Conservation (phyloP, 495 filamentous ascomycete species). For the Penicillium pulvis region DNA sequence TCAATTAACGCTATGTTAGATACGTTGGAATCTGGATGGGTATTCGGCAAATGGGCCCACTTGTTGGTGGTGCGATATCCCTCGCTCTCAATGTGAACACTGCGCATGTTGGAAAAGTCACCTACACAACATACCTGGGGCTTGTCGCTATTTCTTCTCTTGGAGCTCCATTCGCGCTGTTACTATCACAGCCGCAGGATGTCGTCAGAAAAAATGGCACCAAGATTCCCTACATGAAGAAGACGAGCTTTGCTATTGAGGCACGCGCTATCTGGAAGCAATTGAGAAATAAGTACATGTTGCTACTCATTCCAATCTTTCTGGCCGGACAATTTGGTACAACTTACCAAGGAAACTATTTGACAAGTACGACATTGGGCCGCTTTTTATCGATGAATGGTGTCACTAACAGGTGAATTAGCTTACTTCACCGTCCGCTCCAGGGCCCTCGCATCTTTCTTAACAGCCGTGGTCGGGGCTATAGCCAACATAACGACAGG, state of each 20-base stretch:
- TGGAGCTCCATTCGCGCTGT: conserved; percentile 53
- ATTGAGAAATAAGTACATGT: conserved; percentile 49
- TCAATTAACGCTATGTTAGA: conserved; percentile 7
- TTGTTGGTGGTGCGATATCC: conserved; percentile 59
- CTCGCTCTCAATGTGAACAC: conserved; percentile 53
- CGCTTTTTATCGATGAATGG: not conserved
- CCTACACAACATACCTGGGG: conserved; percentile 55
- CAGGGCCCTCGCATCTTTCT: conserved; percentile 52
- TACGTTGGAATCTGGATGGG: conserved; percentile 58
- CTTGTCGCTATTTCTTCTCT: conserved; percentile 55
- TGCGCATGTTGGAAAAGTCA: conserved; percentile 53
- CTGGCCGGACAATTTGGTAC: conserved; percentile 57
- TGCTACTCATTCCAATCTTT: conserved; percentile 55
- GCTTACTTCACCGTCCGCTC: conserved; percentile 61
- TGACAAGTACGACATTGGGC: conserved; percentile 32
- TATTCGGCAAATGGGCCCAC: conserved; percentile 56
- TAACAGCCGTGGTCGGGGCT: conserved; percentile 46
- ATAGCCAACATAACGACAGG: conserved; percentile 52
- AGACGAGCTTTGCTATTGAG: conserved; percentile 44
- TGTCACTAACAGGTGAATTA: conserved; percentile 33
- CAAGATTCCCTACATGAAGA: conserved; percentile 42
- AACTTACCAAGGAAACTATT: conserved; percentile 60
- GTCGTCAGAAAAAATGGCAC: conserved; percentile 54
- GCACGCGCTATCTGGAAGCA: conserved; percentile 49
- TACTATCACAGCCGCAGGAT: conserved; percentile 55